A percentile compares a stretch with the other conserved stretches of the same genome.
Evolutionary conservation across 305 asterid genomes (phyloP).

Genomic region (Rubia tinctorum): DNA sequence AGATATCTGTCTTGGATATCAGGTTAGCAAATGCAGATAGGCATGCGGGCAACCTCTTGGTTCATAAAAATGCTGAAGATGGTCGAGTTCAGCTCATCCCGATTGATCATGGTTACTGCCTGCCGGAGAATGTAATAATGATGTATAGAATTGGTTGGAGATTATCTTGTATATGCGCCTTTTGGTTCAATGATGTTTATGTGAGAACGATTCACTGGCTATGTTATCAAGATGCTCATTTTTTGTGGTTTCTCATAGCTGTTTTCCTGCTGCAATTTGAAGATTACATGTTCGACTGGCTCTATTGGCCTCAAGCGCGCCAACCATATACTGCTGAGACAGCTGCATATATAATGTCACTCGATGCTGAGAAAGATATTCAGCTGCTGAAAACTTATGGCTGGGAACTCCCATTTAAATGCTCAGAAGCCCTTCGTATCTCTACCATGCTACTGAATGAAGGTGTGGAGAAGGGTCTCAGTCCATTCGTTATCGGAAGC

Average conservation of each 20-base stretch:
- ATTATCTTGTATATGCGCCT: not conserved
- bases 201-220: not conserved
- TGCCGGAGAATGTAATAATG: slow-evolving; percentile 44
- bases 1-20: slow-evolving; percentile 38
- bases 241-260: slow-evolving; percentile 5
- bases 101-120: slow-evolving; percentile 47
- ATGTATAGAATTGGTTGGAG: not conserved
- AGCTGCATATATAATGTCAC: slow-evolving; percentile 51
- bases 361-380: slow-evolving; percentile 72
- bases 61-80: slow-evolving; percentile 27
- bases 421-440: slow-evolving; percentile 57
- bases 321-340: slow-evolving; percentile 53
- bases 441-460: slow-evolving; percentile 85
- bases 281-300: slow-evolving; percentile 90
- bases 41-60: slow-evolving; percentile 46
- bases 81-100: slow-evolving; percentile 33
- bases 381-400: slow-evolving; percentile 61
- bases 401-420: slow-evolving; percentile 51
- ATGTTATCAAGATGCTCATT: not conserved
- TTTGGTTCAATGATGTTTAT: not conserved
- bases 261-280: slow-evolving; percentile 47
- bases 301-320: slow-evolving; percentile 87
- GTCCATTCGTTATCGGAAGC: slow-evolving; percentile 67
- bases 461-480: slow-evolving; percentile 65
- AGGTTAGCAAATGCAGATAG: slow-evolving; percentile 42